These are phyloP conservation scores for Neolentinus lepideus DNA, from an alignment of 1,284 basidiomycete genomes.

Conservation along the genomic window DNA sequence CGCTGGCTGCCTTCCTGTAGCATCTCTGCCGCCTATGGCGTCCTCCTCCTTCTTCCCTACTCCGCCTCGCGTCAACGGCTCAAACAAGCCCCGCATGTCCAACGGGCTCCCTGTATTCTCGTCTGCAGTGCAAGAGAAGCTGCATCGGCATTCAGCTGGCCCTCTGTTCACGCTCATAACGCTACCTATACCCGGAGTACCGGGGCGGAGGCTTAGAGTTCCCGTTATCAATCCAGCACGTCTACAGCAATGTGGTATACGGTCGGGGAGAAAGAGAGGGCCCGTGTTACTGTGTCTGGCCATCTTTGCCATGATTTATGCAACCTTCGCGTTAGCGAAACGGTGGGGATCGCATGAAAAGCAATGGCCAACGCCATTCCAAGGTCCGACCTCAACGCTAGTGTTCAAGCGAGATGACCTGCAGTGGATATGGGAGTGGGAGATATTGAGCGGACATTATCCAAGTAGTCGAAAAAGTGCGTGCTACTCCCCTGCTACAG, in stretches of 20 bases:
- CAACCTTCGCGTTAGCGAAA: slow-evolving; percentile 52
- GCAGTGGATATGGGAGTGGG: slow-evolving; percentile 89
- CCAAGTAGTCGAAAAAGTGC: slow-evolving; percentile 71
- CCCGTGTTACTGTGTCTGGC: slow-evolving; percentile 41
- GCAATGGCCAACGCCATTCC: slow-evolving; percentile 65
- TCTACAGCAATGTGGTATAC: slow-evolving; percentile 50
- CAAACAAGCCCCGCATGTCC: slow-evolving; percentile 35
- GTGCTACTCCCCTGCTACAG: slow-evolving; percentile 21
- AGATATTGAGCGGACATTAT: slow-evolving; percentile 86
- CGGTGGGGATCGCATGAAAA: slow-evolving; percentile 49
- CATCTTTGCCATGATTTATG: slow-evolving; percentile 40
- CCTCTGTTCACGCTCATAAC: slow-evolving; percentile 51
- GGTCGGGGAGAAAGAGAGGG: slow-evolving; percentile 51
- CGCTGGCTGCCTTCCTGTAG: not conserved
- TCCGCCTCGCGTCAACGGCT: slow-evolving; percentile 33
- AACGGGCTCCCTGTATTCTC: slow-evolving; percentile 52
- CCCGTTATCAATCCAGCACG: slow-evolving; percentile 59
- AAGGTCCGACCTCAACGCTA: slow-evolving; percentile 64
- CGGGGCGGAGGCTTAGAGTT: slow-evolving; percentile 41
- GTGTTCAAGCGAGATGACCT: slow-evolving; percentile 74
- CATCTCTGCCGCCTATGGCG: slow-evolving; percentile 27
- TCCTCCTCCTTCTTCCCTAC: slow-evolving; percentile 38
- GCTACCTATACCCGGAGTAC: slow-evolving; percentile 52
- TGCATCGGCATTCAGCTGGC: slow-evolving; percentile 36
- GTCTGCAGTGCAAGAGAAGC: slow-evolving; percentile 63